Percentiles rank a stretch among this genome's conserved stretches.
These are phyloP conservation scores for Apiospora koreana DNA, from an alignment of 2,329 filamentous ascomycete genomes.

Conservation along the genomic window DNA sequence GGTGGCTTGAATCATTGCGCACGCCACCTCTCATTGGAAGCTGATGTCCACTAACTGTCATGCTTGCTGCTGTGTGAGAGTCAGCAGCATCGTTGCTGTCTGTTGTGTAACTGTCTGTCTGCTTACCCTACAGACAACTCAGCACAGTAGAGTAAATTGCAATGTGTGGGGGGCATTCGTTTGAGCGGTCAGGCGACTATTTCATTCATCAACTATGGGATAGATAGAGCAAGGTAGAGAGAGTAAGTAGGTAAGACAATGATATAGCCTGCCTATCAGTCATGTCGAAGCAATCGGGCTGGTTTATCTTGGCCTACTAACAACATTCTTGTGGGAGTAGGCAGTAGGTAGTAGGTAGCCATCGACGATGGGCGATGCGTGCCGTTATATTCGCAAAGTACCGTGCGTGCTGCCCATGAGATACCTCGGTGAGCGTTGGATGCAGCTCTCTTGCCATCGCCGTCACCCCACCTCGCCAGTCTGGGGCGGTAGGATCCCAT, in stretches of 20 bases:
- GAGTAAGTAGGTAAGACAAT: neutral
- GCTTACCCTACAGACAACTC: neutral
- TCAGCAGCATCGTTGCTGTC: neutral
- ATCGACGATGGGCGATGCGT: neutral
- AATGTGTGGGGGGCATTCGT: conserved; percentile 3
- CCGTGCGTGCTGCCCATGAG: neutral
- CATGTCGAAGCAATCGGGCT: neutral
- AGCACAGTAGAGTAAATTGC: neutral
- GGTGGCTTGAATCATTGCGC: neutral
- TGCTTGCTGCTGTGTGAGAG: neutral
- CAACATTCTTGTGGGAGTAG: neutral
- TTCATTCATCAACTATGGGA: neutral
- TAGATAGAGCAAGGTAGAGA: neutral
- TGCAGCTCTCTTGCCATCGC: neutral
- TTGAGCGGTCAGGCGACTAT: neutral
- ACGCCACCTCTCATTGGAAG: neutral
- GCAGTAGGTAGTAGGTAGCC: too few species aligned
- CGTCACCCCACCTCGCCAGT: neutral
- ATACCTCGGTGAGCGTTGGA: conserved; percentile 2
- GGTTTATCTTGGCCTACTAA: neutral
- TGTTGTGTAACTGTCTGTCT: neutral
- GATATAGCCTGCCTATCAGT: neutral
- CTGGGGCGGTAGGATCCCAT: neutral
- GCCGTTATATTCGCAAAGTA: conserved; percentile 5
- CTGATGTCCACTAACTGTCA: neutral